Evolutionary conservation across 768 basidiomycete genomes (phyloP).

Genomic region (Lentinula boryana): DNA sequence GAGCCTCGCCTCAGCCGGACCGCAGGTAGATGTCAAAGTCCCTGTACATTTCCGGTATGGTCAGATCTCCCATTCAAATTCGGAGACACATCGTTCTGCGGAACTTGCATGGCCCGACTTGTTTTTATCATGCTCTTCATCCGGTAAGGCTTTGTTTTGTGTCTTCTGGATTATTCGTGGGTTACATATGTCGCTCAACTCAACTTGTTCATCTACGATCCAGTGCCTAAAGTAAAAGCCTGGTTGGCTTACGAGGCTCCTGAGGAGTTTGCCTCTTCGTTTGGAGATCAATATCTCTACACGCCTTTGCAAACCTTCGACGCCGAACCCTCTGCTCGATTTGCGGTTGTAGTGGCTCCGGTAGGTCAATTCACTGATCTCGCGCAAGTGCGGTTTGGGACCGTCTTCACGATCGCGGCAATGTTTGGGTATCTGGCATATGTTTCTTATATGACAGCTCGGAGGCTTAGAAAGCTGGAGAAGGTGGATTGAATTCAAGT

Average conservation of each 20-base stretch:
- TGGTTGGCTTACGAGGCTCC: conserved; percentile 4
- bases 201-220: not conserved
- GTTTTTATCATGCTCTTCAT: conserved; percentile 30
- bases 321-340: not conserved
- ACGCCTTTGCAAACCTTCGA: not conserved
- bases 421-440: conserved; percentile 32
- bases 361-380: conserved; percentile 31
- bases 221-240: not conserved
- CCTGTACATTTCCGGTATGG: conserved; percentile 46
- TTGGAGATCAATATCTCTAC: not conserved
- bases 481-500: not conserved
- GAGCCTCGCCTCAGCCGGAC: conserved; percentile 10
- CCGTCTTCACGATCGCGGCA: conserved; percentile 28
- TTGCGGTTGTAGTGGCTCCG: conserved; percentile 15
- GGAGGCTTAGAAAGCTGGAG: not conserved
- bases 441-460: conserved; percentile 17
- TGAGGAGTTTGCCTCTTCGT: conserved; percentile 16
- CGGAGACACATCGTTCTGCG: conserved; percentile 11
- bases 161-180: not conserved
- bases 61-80: conserved; percentile 12
- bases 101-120: conserved; percentile 29
- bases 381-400: conserved; percentile 35
- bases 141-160: conserved; percentile 13
- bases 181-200: not conserved
- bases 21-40: conserved; percentile 18